Base-by-base conservation (phyloP, 352 stramenopile species). In the Discostella stelligera region DNA sequence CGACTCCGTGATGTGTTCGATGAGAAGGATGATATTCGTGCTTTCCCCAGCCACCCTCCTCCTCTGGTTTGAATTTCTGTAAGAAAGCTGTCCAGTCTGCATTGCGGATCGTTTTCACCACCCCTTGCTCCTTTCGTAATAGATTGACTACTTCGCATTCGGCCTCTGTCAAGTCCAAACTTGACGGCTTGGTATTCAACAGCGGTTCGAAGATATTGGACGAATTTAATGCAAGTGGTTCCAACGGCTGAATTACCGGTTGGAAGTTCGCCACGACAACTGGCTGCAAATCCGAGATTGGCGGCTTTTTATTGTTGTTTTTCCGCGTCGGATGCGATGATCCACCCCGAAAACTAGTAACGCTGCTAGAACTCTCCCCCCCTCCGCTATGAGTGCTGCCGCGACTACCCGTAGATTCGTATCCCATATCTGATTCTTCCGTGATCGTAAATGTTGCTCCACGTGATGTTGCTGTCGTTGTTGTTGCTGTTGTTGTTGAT, bases 41-140 rank as follows among this genome's bases (percentile, higher is more conserved):
- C 13, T 55, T 71, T 41, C 65, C 73, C 8, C 48, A 56, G 14
- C 61, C 56, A n/a, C 46, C 65, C 21, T 78, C 71, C 30, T 52
- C 56, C 1, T 30, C 21, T 1, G 74, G 73, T 23, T 66, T 53
- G 68, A 91, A 91, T 39, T 88, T 85, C 41, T 84, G 41, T 20
- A 91, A 67, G 67, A 91, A 92, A 8, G 61, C 32, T 3, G 83
- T 89, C 86, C 82, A 91, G 49, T 92, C 86, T 5, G 63, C 67
- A 73, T 92, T 90, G 30, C 85, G 80, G 10, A 94, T 79, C 4
- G 89, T 94, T 55, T 94, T 94, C 0, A 94, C 83, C 0, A 86
- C 74, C 27, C 78, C 85, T 49, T 73, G 59, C 71, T 92, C 76
- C 3, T 84, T 70, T 61, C 78, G 62, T 5, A 94, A 56, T 50